Evolutionary conservation across 2,329 filamentous ascomycete genomes (phyloP), one percentile per base, ranked within the genome.

Genomic region (Nemania bipapillata): DNA sequence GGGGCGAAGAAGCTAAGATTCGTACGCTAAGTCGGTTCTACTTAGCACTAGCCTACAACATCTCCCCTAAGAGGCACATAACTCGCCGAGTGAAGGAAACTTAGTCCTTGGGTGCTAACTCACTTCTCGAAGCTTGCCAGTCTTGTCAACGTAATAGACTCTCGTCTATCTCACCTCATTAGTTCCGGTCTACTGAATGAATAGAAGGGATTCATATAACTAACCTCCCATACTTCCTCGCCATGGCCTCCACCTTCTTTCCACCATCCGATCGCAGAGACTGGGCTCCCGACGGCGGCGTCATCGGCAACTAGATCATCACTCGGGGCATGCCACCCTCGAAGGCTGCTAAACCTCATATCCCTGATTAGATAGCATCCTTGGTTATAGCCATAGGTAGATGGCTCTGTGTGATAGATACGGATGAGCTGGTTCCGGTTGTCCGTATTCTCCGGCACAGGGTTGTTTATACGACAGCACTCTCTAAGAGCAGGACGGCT

Each of bases 231-330:
- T 2, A 49, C 45, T 24, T 7, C 6, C n/a, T 49, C n/a, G 22
- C 45, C 45, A 24, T 20, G 22, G 4, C 24, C n/a, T 24, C n/a
- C n/a, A 17, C 45, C 45, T 6, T 22, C n/a, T 28, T 26, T 57
- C 54, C 54, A 57, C 54, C 54, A 57, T 28, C 54, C 54, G 28
- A 45, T 57, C 4, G 37, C 37, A 4, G 54, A 20, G 15, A 42
- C 54, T 7, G 54, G 32, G 20, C 35, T 57, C 8, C 54, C 54
- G 35, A 32, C 22, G 22, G 24, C 52, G n/a, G 35, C 35, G 12
- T 57, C 54, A 45, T 57, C 54, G 20, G 54, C 54, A 9, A 57
- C 54, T 2, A 57, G 22, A 12, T 35, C 54, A 57, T 57, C 54
- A n/a, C 35, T 30, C 12, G 54, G 54, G 6, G 54, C 35, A 20